phyloP scores from a whole-genome alignment of 345 rosid species.

The Mallotus nudiflorus region DNA sequence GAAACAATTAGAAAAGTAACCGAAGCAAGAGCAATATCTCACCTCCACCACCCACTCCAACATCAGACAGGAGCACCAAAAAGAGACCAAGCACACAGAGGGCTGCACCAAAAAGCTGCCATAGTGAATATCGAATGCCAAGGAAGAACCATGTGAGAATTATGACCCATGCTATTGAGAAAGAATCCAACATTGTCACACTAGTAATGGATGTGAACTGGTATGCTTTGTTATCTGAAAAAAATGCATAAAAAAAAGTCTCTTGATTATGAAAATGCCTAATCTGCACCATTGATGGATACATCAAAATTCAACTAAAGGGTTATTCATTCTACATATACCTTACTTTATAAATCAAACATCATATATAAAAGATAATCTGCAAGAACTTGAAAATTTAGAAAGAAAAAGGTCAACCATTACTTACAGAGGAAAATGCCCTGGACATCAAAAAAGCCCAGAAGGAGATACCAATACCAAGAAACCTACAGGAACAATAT shows the following conservation, averaged over 20 bases:
- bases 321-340: no score
- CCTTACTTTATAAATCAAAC: no score
- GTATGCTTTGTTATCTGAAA: conserved; percentile 57
- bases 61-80: conserved; percentile 57
- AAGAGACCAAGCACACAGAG: conserved; percentile 58
- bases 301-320: no score
- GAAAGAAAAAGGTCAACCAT: no score
- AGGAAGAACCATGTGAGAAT: conserved; percentile 53
- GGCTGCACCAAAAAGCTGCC: conserved; percentile 60
- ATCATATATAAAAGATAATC: background rate
- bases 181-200: conserved; percentile 61
- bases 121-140: conserved; percentile 48
- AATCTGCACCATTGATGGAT: no score
- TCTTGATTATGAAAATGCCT: no score
- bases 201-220: conserved; percentile 63
- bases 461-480: conserved; percentile 63
- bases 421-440: conserved; percentile 57
- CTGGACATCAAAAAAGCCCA: conserved; percentile 57
- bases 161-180: conserved; percentile 54
- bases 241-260: background rate
- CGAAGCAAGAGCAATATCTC: no score
- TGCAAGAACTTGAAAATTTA: background rate
- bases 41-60: conserved; percentile 63
- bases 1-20: no score
- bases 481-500: conserved; percentile 33